phyloP scores from a whole-genome alignment of 1,284 basidiomycete species.

The Sphagnurus paluster region DNA sequence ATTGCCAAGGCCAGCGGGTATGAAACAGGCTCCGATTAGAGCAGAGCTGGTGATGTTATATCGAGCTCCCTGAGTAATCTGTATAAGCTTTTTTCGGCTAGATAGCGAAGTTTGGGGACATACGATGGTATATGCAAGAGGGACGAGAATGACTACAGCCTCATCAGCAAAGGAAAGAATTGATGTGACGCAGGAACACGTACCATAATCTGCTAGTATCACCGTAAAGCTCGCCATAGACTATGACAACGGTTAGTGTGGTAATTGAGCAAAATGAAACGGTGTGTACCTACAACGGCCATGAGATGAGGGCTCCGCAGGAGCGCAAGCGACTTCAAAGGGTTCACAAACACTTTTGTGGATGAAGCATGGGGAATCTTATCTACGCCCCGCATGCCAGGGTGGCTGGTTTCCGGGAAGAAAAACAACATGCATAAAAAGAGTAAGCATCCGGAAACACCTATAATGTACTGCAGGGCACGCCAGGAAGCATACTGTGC shows the following conservation, averaged over 20 bases:
- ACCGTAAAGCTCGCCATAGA: conserved; percentile 38
- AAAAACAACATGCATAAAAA: conserved; percentile 46
- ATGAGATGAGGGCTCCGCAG: conserved; percentile 61
- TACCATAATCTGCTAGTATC: conserved; percentile 47
- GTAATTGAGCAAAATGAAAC: neutral
- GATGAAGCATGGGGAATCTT: conserved; percentile 27
- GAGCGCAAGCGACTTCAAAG: conserved; percentile 51
- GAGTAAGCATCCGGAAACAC: conserved; percentile 40
- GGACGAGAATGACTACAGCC: conserved; percentile 34
- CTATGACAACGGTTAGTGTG: conserved; percentile 32
- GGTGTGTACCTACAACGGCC: conserved; percentile 44
- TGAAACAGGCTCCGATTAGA: conserved; percentile 5
- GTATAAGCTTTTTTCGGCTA: neutral
- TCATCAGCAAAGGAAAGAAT: conserved; percentile 25
- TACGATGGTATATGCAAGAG: conserved; percentile 43
- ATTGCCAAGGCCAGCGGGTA: conserved; percentile 3
- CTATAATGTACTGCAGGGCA: conserved; percentile 50
- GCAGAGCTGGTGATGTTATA: conserved; percentile 2
- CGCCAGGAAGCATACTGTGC: conserved; percentile 63
- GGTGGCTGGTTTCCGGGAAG: conserved; percentile 69
- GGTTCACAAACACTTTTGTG: conserved; percentile 63
- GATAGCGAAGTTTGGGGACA: neutral
- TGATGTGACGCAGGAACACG: conserved; percentile 13
- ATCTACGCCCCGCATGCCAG: conserved; percentile 47
- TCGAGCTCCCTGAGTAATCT: neutral